These are phyloP conservation scores for Yamadazyma aaseri DNA, from an alignment of 1,139 yeast species.

Conservation along the genomic window DNA sequence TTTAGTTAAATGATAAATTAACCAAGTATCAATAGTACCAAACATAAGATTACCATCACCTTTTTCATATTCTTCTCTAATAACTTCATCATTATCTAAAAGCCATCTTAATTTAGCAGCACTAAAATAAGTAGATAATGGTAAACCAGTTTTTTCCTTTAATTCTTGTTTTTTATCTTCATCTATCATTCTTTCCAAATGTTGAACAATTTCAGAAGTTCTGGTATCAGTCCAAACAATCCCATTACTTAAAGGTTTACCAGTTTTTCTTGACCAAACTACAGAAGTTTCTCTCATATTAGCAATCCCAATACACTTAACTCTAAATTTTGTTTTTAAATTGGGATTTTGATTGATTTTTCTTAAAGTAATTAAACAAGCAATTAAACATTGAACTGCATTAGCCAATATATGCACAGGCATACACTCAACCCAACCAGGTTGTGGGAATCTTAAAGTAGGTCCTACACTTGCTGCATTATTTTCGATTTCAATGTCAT, in stretches of 20 bases:
- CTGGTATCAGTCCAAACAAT: constrained; percentile 97
- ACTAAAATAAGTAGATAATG: constrained; percentile 86
- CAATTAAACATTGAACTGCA: constrained; percentile 74
- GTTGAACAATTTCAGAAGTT: constrained; percentile 70
- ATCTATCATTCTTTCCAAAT: constrained; percentile 56
- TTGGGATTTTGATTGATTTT: constrained; percentile 54
- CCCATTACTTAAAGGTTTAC: constrained; percentile 80
- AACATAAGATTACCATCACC: constrained; percentile 79
- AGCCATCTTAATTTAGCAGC: constrained; percentile 92
- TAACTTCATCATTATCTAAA: constrained; percentile 73
- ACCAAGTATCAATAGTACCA: constrained; percentile 95
- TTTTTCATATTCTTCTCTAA: constrained; percentile 65
- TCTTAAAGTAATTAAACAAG: constrained; percentile 58
- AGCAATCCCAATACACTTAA: constrained; percentile 77
- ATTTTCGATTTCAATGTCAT: constrained; percentile 63
- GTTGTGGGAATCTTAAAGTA: constrained; percentile 69
- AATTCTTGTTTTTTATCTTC: constrained; percentile 60
- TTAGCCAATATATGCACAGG: constrained; percentile 83
- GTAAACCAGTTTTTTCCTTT: constrained; percentile 75
- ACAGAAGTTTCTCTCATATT: constrained; percentile 96
- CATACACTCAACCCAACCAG: constrained; percentile 95
- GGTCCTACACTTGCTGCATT: constrained; percentile 57
- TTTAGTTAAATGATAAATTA: constrained; percentile 79
- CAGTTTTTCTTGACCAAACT: constrained; percentile 84
- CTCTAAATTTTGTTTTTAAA: constrained; percentile 51